Conservation (phyloP, 805 yeast species). For the Yarrowia sp. region DNA sequence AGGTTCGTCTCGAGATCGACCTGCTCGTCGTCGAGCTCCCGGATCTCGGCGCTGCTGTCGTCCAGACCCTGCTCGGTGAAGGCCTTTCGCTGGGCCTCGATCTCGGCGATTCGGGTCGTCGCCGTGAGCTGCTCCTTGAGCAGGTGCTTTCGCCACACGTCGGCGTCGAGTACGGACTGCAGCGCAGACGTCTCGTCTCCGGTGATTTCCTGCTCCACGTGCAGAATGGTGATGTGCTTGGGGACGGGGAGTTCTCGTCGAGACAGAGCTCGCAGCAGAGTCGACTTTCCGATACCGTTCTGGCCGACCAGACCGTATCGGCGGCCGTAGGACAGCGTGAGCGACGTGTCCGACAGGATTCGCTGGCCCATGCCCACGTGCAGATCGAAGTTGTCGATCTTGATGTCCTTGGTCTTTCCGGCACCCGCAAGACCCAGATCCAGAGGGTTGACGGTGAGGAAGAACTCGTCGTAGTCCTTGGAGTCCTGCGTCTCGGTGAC, state of each 20-base stretch:
- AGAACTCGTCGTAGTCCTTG: conserved; percentile 90
- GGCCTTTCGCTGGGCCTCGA: conserved; percentile 57
- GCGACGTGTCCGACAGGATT: conserved; percentile 81
- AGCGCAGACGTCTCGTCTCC: conserved; percentile 92
- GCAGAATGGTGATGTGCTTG: conserved; percentile 89
- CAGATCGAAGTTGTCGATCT: conserved; percentile 86
- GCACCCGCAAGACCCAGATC: conserved; percentile 57
- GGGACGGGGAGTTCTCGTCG: conserved; percentile 93
- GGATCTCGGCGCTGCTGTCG: conserved; percentile 49
- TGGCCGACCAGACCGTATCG: conserved; percentile 98
- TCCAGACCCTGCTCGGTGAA: conserved; percentile 30
- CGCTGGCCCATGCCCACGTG: conserved; percentile 96
- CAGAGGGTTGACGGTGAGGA: conserved; percentile 90
- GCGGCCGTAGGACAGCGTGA: conserved; percentile 86
- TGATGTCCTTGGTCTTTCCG: conserved; percentile 96
- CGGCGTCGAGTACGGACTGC: conserved; percentile 97
- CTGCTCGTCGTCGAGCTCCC: conserved; percentile 83
- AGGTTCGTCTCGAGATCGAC: conserved; percentile 79
- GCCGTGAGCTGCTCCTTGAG: conserved; percentile 62
- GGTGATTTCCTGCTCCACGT: conserved; percentile 94
- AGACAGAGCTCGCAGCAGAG: conserved; percentile 83
- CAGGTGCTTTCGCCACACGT: conserved; percentile 95
- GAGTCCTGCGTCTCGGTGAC: conserved; percentile 54
- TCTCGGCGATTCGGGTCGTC: conserved; percentile 69
- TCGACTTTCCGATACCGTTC: conserved; percentile 99